Evolutionary conservation across 495 filamentous ascomycete genomes (phyloP).

Genomic region (Neurospora sp.): DNA sequence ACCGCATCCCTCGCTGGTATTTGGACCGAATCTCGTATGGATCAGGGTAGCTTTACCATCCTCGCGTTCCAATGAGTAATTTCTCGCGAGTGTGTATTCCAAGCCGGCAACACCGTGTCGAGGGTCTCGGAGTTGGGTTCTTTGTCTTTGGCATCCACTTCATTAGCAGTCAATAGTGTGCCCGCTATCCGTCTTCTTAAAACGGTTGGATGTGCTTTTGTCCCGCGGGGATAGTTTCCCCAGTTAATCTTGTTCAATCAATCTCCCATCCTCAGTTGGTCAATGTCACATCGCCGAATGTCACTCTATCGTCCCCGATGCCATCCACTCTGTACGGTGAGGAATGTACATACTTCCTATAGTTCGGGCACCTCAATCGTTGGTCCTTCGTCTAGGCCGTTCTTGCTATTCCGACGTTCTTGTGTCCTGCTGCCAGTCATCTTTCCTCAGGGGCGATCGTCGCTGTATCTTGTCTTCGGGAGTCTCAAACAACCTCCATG

Average conservation of each 20-base stretch:
- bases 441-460: not conserved
- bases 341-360: conserved; percentile 1
- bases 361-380: not conserved
- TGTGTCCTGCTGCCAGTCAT: not conserved
- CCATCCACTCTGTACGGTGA: not conserved
- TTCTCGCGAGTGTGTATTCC: conserved; percentile 1
- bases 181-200: not conserved
- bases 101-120: conserved; percentile 1
- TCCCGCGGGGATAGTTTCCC: not conserved
- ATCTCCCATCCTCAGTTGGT: not conserved
- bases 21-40: not conserved
- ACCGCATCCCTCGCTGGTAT: conserved; percentile 17
- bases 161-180: not conserved
- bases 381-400: not conserved
- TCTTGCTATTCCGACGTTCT: conserved; percentile 7
- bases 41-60: not conserved
- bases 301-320: conserved; percentile 6
- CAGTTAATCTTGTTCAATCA: conserved; percentile 1
- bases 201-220: not conserved
- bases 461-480: not conserved
- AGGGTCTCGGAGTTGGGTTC: conserved; percentile 1
- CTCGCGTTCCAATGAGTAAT: not conserved
- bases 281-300: conserved; percentile 8
- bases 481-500: not conserved
- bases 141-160: not conserved